phyloP scores from a whole-genome alignment of 495 filamentous ascomycete species.

The Talaromyces ruber region DNA sequence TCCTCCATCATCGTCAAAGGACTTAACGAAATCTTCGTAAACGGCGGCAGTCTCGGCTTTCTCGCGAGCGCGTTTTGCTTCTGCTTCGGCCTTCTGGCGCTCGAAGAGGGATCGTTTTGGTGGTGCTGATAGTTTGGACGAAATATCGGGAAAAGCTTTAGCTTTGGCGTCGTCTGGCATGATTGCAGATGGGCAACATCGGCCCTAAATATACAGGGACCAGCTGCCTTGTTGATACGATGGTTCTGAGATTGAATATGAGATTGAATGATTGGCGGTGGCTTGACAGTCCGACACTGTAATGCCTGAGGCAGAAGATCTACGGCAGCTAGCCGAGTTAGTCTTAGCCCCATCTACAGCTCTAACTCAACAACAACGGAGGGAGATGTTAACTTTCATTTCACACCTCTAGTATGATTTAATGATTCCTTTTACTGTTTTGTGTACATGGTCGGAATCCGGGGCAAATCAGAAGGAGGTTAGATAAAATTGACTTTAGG shows the following conservation, averaged over 20 bases:
- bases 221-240: neutral
- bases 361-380: neutral
- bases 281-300: neutral
- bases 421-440: neutral
- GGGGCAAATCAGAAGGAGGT: neutral
- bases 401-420: neutral
- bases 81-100: conserved; percentile 83
- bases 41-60: conserved; percentile 85
- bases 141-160: conserved; percentile 74
- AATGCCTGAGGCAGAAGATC: neutral
- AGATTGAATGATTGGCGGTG: neutral
- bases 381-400: neutral
- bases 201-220: neutral
- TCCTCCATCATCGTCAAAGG: conserved; percentile 67
- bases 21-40: conserved; percentile 84
- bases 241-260: neutral
- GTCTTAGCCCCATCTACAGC: neutral
- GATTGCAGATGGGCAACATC: conserved; percentile 1
- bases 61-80: conserved; percentile 83
- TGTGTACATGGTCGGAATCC: neutral
- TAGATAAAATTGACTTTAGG: neutral
- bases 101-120: conserved; percentile 86
- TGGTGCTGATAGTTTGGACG: conserved; percentile 73
- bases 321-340: neutral
- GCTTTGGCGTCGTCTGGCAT: conserved; percentile 39